Percentiles rank a stretch among this genome's conserved stretches.
These are phyloP conservation scores for Cladobotryum protrusum DNA, from an alignment of 2,329 filamentous ascomycete species.

Conservation along the genomic window DNA sequence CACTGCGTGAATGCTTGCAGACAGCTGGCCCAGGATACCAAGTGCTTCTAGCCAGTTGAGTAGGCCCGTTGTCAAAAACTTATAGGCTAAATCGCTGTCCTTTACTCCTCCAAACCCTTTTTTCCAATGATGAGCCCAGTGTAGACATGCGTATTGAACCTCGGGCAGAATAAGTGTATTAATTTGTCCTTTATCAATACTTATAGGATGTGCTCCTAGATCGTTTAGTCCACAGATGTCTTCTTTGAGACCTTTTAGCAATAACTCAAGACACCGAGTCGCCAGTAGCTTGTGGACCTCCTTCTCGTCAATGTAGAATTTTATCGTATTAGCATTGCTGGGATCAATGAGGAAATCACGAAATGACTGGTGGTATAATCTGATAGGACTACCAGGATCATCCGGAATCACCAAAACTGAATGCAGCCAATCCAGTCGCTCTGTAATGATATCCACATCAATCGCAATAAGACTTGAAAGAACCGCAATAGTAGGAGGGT, in stretches of 20 bases:
- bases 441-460: constrained; percentile 10
- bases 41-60: constrained; percentile 37
- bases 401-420: constrained; percentile 28
- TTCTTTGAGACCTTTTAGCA: not conserved
- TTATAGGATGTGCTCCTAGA: not conserved
- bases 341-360: constrained; percentile 23
- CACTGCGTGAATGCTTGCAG: constrained; percentile 8
- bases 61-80: constrained; percentile 31
- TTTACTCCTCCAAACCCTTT: constrained; percentile 20
- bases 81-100: constrained; percentile 14
- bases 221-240: constrained; percentile 9
- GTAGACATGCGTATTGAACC: constrained; percentile 32
- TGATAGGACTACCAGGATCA: constrained; percentile 17
- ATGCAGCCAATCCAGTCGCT: constrained; percentile 24
- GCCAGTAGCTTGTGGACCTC: constrained; percentile 4
- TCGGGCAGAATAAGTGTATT: constrained; percentile 10
- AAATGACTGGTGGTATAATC: constrained; percentile 32
- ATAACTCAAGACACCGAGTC: constrained; percentile 19
- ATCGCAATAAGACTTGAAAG: constrained; percentile 22
- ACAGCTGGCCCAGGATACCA: constrained; percentile 22
- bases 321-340: constrained; percentile 11
- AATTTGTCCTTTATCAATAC: not conserved
- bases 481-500: constrained; percentile 23
- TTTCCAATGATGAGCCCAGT: constrained; percentile 29
- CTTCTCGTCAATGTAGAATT: constrained; percentile 11